Percentiles rank a stretch among this genome's conserved stretches.
These are phyloP conservation scores for Mortierella sp. DNA, from an alignment of 371 early-diverging fungal species.

Conservation along the genomic window DNA sequence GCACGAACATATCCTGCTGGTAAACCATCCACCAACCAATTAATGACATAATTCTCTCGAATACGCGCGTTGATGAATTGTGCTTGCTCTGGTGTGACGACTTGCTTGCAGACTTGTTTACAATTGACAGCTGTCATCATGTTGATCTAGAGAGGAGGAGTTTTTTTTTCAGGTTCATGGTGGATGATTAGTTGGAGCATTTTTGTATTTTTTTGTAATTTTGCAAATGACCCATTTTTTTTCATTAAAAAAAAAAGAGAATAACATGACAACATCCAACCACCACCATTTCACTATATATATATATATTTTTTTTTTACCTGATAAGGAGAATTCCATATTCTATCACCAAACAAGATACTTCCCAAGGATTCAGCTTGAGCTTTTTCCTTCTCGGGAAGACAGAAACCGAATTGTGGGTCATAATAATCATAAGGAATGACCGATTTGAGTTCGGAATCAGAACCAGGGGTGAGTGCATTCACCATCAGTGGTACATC, in stretches of 20 bases:
- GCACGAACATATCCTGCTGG: constrained; percentile 83
- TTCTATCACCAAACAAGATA: constrained; percentile 96
- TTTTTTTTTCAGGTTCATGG: no score
- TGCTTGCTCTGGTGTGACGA: constrained; percentile 79
- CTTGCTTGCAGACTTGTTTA: constrained; percentile 70
- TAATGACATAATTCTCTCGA: constrained; percentile 82
- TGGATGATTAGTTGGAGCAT: neutral
- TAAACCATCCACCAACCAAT: constrained; percentile 94
- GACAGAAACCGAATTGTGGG: constrained; percentile 88
- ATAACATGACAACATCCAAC: no score
- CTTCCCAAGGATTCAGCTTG: constrained; percentile 90
- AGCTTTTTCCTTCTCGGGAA: constrained; percentile 74
- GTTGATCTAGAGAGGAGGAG: constrained; percentile 61
- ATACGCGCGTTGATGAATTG: constrained; percentile 90
- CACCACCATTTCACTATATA: no score
- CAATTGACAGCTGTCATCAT: constrained; percentile 73
- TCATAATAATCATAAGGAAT: constrained; percentile 92
- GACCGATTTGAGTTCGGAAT: constrained; percentile 73
- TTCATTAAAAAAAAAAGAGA: no score
- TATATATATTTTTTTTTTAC: constrained; percentile 54
- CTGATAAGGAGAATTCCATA: constrained; percentile 87
- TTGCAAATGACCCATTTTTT: no score
- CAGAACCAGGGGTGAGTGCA: constrained; percentile 83
- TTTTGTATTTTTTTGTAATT: no score
- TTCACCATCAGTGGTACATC: constrained; percentile 88